Evolutionary conservation across 2,329 filamentous ascomycete genomes (phyloP), one percentile per base, ranked within the genome.

Genomic region (Sporothrix protearum): DNA sequence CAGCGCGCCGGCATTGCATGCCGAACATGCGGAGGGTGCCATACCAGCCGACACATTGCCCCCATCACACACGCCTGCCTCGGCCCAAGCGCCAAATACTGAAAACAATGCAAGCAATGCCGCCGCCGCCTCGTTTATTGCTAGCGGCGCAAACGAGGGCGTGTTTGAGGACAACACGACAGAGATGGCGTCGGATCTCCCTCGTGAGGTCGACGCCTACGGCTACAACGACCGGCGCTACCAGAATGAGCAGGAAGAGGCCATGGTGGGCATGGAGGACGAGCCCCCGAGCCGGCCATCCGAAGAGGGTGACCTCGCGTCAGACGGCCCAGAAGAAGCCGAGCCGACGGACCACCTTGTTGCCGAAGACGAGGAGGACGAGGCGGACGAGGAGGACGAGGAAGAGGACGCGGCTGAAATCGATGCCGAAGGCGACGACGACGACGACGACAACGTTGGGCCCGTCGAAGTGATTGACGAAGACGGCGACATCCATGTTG

Each of bases 291-390:
- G 9, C 47, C 73, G n/a, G 6, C 14, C 12, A 3, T 59, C 68
- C 14, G 71, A 72, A 10, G 72, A 72, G 42, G 76, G 75, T 16
- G 76, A 78, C n/a, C n/a, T 68, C 14, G 75, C 76, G 28, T 76
- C 76, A 16, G 75, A 76, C 61, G 80, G 81, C 30, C 80, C 80
- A 22, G 79, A 80, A 12, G 77, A 79, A 25, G 72, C 33, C 4
- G 74, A 36, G 77, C 80, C 19, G 75, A 76, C 25, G 19, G 75
- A 76, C 5, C 75, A 78, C 33, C 73, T 72, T 2, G 68, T 70
- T 3, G 70, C 70, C n/a, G 73, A 72, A 1, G 61, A 73, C 8
- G 71, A 72, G 0, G 74, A 75, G 22, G 76, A 78, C 28, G 76
- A 76, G 55, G 78, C 77, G 1, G 75, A 75, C 36, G 71, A 73